A percentile compares a stretch with the other conserved stretches of the same genome.
phyloP scores from a whole-genome alignment of 2,329 filamentous ascomycete genomes.

The Aureobasidium leucospermi region DNA sequence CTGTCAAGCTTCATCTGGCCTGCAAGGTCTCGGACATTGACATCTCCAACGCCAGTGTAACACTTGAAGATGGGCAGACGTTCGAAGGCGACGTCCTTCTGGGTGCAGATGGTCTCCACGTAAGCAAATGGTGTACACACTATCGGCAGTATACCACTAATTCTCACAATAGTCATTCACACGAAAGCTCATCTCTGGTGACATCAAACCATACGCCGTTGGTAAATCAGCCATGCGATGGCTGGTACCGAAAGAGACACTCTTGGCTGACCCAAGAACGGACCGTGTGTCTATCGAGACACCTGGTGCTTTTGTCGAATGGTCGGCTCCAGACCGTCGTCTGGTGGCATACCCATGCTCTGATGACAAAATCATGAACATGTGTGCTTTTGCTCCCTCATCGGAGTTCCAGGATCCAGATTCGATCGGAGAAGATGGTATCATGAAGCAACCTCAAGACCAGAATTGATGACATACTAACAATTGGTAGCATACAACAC shows the following conservation, averaged over 20 bases:
- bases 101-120: conserved; percentile 9
- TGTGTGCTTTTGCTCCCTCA: conserved; percentile 10
- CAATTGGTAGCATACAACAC: neutral
- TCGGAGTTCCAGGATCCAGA: neutral
- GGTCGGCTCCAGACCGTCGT: neutral
- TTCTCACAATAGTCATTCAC: neutral
- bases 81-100: conserved; percentile 6
- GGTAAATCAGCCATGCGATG: conserved; percentile 8
- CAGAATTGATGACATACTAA: neutral
- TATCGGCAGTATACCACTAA: neutral
- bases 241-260: conserved; percentile 6
- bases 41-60: neutral
- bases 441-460: no score
- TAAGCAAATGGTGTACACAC: neutral
- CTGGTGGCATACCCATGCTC: conserved; percentile 8
- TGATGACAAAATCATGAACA: conserved; percentile 11
- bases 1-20: neutral
- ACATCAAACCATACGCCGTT: conserved; percentile 1
- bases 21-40: conserved; percentile 9
- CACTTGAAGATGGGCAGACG: neutral
- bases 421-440: neutral
- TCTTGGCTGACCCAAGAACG: neutral
- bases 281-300: conserved; percentile 1
- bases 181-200: neutral
- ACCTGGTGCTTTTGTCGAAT: conserved; percentile 5